These are phyloP conservation scores for Lipomyces starkeyi DNA, from an alignment of 805 yeast genomes.

Conservation along the genomic window DNA sequence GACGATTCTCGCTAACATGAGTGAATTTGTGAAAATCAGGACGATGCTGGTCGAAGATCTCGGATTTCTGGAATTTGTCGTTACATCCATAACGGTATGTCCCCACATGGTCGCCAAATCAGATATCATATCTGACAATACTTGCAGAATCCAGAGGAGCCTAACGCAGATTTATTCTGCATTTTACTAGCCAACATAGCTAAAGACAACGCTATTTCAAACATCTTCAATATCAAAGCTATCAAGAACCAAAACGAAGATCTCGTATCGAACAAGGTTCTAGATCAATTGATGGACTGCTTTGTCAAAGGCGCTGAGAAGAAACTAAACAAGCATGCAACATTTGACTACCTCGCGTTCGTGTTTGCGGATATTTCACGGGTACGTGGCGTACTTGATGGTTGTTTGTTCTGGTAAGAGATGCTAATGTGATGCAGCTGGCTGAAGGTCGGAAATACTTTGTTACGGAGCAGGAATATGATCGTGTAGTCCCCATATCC, in stretches of 20 bases:
- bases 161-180: constrained; percentile 79
- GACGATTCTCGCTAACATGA: constrained; percentile 81
- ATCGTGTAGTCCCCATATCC: constrained; percentile 77
- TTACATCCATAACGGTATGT: constrained; percentile 42
- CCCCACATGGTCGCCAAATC: constrained; percentile 53
- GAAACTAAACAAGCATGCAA: constrained; percentile 70
- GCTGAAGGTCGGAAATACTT: constrained; percentile 66
- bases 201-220: constrained; percentile 65
- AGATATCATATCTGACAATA: constrained; percentile 48
- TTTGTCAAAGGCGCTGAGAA: constrained; percentile 85
- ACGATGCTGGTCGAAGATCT: constrained; percentile 68
- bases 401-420: neutral
- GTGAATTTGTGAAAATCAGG: constrained; percentile 72
- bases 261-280: constrained; percentile 42
- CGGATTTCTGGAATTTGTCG: constrained; percentile 50
- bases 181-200: constrained; percentile 87
- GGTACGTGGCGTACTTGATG: constrained; percentile 45
- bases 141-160: constrained; percentile 53
- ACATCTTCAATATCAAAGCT: constrained; percentile 20
- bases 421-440: constrained; percentile 10
- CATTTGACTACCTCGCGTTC: constrained; percentile 81
- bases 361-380: constrained; percentile 91
- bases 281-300: constrained; percentile 86
- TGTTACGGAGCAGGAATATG: constrained; percentile 72
- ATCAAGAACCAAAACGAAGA: constrained; percentile 11